These are phyloP conservation scores for Prosopis cineraria DNA, from an alignment of 306 rosid genomes.

Conservation along the genomic window DNA sequence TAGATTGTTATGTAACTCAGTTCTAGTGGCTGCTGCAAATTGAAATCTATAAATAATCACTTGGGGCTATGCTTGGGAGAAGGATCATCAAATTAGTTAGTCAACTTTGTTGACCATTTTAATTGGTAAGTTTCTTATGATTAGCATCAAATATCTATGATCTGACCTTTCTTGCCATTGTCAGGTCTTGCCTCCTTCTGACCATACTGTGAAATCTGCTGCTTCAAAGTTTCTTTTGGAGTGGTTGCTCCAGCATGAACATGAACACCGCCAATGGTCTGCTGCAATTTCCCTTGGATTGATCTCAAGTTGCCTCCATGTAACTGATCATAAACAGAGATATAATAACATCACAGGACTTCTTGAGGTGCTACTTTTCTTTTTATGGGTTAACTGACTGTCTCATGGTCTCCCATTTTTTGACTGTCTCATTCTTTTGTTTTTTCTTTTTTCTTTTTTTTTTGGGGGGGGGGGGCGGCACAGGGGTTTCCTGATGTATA, in stretches of 20 bases:
- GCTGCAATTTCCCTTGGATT: slow-evolving; percentile 95
- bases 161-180: slow-evolving; percentile 32
- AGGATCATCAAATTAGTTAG: slow-evolving; percentile 4
- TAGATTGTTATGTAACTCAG: slow-evolving; percentile 15
- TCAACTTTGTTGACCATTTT: slow-evolving; percentile 24
- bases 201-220: slow-evolving; percentile 81
- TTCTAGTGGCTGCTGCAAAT: background rate
- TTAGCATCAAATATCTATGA: slow-evolving; percentile 17
- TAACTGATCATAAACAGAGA: slow-evolving; percentile 89
- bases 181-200: slow-evolving; percentile 89
- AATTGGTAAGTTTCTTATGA: background rate
- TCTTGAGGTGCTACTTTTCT: slow-evolving; percentile 65
- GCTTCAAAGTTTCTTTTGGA: slow-evolving; percentile 88
- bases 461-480: background rate
- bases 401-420: slow-evolving; percentile 6
- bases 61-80: slow-evolving; percentile 27
- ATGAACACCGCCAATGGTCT: slow-evolving; percentile 89
- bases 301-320: slow-evolving; percentile 86
- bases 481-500: background rate
- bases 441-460: background rate
- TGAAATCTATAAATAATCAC: slow-evolving; percentile 18
- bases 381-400: background rate
- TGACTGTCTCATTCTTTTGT: no score
- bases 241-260: slow-evolving; percentile 91
- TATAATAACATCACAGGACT: slow-evolving; percentile 75